These are phyloP conservation scores for Quercus wislizeni DNA, from an alignment of 306 rosid genomes.

Conservation along the genomic window DNA sequence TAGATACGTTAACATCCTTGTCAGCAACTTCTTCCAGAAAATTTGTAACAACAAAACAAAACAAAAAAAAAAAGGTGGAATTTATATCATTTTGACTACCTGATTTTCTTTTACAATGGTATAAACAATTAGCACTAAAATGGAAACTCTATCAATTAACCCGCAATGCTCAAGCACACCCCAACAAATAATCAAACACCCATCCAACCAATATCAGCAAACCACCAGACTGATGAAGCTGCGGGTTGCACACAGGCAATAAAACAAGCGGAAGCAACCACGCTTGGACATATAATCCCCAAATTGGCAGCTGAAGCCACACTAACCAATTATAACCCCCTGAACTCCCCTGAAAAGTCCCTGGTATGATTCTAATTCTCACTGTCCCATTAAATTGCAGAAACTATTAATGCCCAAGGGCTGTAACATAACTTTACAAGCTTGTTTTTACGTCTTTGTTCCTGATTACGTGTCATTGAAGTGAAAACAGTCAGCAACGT, in stretches of 20 bases:
- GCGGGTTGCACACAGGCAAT: conserved; percentile 21
- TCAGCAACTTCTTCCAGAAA: neutral
- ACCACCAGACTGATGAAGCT: conserved; percentile 36
- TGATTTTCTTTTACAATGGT: conserved; percentile 46
- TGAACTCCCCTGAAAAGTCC: conserved; percentile 22
- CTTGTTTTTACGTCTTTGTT: conserved; percentile 18
- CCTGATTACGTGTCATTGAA: conserved; percentile 42
- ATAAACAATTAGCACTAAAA: conserved; percentile 47
- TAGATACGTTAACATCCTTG: neutral
- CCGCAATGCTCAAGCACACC: conserved; percentile 31
- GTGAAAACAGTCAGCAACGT: conserved; percentile 60
- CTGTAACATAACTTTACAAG: conserved; percentile 25
- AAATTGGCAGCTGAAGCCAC: conserved; percentile 23
- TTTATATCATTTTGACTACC: conserved; percentile 24
- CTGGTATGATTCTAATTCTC: neutral
- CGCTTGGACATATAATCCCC: conserved; percentile 14
- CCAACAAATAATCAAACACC: conserved; percentile 40
- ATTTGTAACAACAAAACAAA: neutral
- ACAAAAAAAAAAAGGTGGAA: neutral
- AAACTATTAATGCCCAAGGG: conserved; percentile 17
- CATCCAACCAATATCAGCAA: conserved; percentile 35
- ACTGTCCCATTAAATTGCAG: conserved; percentile 14
- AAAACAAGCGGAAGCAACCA: conserved; percentile 41
- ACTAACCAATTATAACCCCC: conserved; percentile 28
- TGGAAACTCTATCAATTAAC: conserved; percentile 30